Evolutionary conservation across 2,329 filamentous ascomycete species (phyloP), one percentile per base, ranked within the genome.

Genomic region (Xylariales sp.): DNA sequence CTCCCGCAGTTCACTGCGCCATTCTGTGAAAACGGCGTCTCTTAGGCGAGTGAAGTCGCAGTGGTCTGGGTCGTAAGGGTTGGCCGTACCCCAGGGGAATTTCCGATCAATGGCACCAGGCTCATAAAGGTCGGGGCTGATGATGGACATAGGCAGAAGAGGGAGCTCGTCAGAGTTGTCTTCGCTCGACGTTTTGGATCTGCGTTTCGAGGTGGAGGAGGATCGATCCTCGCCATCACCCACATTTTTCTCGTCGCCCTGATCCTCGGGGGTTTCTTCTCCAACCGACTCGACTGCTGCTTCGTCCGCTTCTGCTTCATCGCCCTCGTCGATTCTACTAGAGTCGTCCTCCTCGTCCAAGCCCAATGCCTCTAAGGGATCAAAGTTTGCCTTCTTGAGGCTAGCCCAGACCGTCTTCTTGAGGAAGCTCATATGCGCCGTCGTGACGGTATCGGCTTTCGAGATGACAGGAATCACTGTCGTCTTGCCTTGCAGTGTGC

Each of bases 391-490:
- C 75, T 89, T 90, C 81, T 96, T 95, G 70, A 99, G 85, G 74
- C 92, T 94, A 62, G 93, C 89, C 89, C 93, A 97, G 41, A 99
- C 94, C 12, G 91, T 90, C 81, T 91, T 93, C 84, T 97, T 97
- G 72, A 99, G 87, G 75, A 93, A 90, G 53, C 88, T 85, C 96
- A 98, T 98, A 81, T 99, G 96, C 61, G 92, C 91, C 0, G 92
- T 90, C n/a, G 96, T 98, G 74, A 98, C 92, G 14, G 94, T 97
- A 79, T 99, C 96, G 46, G 96, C 95, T 82, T 99, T 99, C 78
- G 94, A 92, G 76, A 99, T 95, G 66, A 99, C 90, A 0, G 96
- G 96, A 54, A 99, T 93, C 67, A 98, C 93, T 0, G 93, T 97
- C 0, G 96, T 98, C 85, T 97, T 97, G 75, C 93, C 92, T 79